phyloP scores from a whole-genome alignment of 139 green algal genomes.

The Tetradesmus lagerheimii region DNA sequence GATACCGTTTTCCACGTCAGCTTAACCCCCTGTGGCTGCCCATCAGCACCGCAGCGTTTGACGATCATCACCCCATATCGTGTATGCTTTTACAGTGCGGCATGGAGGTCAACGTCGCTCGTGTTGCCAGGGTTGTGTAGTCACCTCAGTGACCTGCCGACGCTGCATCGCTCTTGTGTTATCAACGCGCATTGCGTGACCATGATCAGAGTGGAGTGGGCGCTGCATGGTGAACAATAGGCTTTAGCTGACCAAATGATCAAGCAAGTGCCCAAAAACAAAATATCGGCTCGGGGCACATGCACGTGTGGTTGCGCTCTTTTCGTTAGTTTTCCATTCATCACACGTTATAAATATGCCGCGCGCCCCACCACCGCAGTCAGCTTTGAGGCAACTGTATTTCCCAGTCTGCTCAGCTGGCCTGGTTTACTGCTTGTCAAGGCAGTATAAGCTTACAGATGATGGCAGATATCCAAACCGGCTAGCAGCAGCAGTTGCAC shows the following conservation, averaged over 20 bases:
- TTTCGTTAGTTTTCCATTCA: background rate
- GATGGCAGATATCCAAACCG: background rate
- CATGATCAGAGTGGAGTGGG: background rate
- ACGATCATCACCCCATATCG: too few relatives aligned
- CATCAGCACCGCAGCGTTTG: background rate
- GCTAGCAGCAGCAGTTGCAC: background rate
- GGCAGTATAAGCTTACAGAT: background rate
- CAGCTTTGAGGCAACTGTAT: background rate
- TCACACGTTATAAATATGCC: background rate
- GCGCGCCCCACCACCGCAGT: background rate
- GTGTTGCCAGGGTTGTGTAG: background rate
- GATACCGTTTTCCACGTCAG: background rate
- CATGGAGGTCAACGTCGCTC: too few relatives aligned
- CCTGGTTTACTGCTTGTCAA: background rate
- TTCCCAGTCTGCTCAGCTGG: background rate
- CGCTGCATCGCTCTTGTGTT: background rate
- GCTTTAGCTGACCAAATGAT: too few relatives aligned
- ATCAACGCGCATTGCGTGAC: background rate
- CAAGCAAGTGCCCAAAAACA: background rate
- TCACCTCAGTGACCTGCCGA: background rate
- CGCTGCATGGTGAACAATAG: too few relatives aligned
- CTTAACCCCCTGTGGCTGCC: background rate
- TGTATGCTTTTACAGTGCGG: too few relatives aligned
- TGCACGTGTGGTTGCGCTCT: background rate
- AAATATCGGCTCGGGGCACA: background rate